Base-by-base conservation (phyloP, 495 filamentous ascomycete species). In the Aspergillus bertholletiae region DNA sequence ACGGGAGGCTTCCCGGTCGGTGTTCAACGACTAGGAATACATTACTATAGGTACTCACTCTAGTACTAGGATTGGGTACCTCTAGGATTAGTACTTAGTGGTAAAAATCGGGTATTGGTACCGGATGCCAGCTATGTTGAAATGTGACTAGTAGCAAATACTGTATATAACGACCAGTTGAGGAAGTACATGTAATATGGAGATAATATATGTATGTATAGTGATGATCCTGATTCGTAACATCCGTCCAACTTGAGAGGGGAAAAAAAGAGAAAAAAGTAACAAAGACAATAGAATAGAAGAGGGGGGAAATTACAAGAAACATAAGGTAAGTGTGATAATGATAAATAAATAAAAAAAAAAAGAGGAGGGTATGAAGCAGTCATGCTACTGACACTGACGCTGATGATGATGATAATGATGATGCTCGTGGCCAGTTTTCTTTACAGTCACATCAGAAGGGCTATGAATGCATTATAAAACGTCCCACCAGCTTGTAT, bases 391-490 rank as follows among this genome's bases (percentile, higher is more conserved):
- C 58, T 56, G 46, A 28, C 56, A 58, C 54, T 56, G 52, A 34
- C 51, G 46, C 53, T n/a, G n/a, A n/a, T n/a, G n/a, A n/a, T n/a
- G n/a, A n/a, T n/a, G n/a, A n/a, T n/a, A n/a, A n/a, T n/a, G n/a
- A n/a, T n/a, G n/a, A n/a, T 60, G 55, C 34, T 55, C 48, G 20
- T 43, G 28, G 43, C 47, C 54, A 59, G 44, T 30, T 22, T 56
- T 59, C 58, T 65, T 57, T 61, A 65, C 58, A 56, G n/a, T 50
- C 18, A 51, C 23, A 32, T 13, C 27, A 46, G 24, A 23, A 32
- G n/a, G n/a, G n/a, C n/a, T n/a, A n/a, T n/a, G 22, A 46, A 51
- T 27, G n/a, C 45, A 46, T 52, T 55, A 44, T 37, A 55, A 49
- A 46, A 46, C 40, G 41, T 54, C 22, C 45, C n/a, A 34, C 53